Percentiles rank a stretch among this genome's conserved stretches.
These are phyloP conservation scores for Pichia sp. DNA, from an alignment of 1,139 yeast genomes.

Conservation along the genomic window DNA sequence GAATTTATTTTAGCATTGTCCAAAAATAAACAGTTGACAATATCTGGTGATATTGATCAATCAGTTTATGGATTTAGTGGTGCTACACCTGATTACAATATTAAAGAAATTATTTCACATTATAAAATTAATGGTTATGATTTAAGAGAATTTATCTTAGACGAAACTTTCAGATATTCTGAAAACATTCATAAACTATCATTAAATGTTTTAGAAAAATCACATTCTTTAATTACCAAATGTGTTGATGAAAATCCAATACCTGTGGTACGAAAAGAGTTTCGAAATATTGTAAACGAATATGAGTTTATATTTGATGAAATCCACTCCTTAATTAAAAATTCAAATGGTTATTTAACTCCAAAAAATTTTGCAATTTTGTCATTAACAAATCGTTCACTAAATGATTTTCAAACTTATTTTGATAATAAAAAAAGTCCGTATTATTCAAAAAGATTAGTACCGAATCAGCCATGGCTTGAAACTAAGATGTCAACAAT, in stretches of 20 bases:
- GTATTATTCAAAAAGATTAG: slow-evolving; percentile 38
- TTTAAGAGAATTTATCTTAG: slow-evolving; percentile 32
- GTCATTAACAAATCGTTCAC: slow-evolving; percentile 48
- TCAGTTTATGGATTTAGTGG: slow-evolving; percentile 65
- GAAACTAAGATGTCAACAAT: slow-evolving; percentile 43
- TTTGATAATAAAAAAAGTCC: slow-evolving; percentile 35
- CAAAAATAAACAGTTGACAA: slow-evolving; percentile 43
- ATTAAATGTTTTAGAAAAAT: slow-evolving; percentile 26
- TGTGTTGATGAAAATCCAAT: slow-evolving; percentile 23
- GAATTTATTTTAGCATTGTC: slow-evolving; percentile 38
- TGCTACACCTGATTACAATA: slow-evolving; percentile 27
- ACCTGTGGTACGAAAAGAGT: slow-evolving; percentile 33
- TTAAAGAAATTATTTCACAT: slow-evolving; percentile 1
- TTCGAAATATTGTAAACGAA: slow-evolving; percentile 33
- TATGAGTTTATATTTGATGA: slow-evolving; percentile 40
- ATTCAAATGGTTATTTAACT: slow-evolving; percentile 41
- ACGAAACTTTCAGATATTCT: slow-evolving; percentile 53
- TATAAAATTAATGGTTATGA: slow-evolving; percentile 14
- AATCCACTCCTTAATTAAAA: slow-evolving; percentile 37
- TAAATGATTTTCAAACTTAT: slow-evolving; percentile 37
- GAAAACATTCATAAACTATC: slow-evolving; percentile 48
- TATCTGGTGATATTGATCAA: slow-evolving; percentile 74
- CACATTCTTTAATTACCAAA: slow-evolving; percentile 14
- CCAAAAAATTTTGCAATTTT: slow-evolving; percentile 52
- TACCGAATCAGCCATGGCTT: slow-evolving; percentile 49